Percentiles rank a stretch among this genome's conserved stretches.
Evolutionary conservation across 192 early-diverging fungal species (phyloP).

Genomic region (Podila clonocystis): DNA sequence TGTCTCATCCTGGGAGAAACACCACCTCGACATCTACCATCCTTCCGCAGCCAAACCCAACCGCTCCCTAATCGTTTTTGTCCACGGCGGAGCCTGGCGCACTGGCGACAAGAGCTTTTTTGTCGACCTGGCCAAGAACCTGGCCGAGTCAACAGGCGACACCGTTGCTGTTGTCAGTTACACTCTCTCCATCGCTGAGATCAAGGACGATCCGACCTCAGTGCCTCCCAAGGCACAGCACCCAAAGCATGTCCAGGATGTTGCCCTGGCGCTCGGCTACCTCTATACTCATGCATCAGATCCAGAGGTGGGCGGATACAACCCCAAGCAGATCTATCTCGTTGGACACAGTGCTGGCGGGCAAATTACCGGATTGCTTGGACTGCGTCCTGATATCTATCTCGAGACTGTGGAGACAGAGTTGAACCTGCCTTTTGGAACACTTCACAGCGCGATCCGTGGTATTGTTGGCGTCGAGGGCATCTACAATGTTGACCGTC

Average conservation of each 20-base stretch:
- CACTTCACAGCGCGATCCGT: conserved; percentile 43
- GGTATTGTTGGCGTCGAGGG: conserved; percentile 84
- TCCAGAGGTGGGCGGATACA: conserved; percentile 33
- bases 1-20: conserved; percentile 52
- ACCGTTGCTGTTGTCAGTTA: conserved; percentile 82
- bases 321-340: conserved; percentile 57
- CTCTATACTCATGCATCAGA: conserved; percentile 23
- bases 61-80: conserved; percentile 70
- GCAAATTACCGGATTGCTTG: conserved; percentile 71
- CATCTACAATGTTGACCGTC: conserved; percentile 80
- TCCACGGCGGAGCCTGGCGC: conserved; percentile 92
- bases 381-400: conserved; percentile 57
- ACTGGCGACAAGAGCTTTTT: conserved; percentile 78
- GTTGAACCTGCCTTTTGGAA: conserved; percentile 12
- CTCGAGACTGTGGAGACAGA: conserved; percentile 21
- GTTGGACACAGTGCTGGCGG: conserved; percentile 86
- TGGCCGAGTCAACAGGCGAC: conserved; percentile 56
- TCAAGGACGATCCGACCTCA: conserved; percentile 36
- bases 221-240: conserved; percentile 57
- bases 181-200: conserved; percentile 59
- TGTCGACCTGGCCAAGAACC: conserved; percentile 53
- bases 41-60: conserved; percentile 17
- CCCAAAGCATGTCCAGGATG: conserved; percentile 78
- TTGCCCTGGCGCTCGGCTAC: conserved; percentile 63
- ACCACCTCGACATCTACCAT: conserved; percentile 72